These are phyloP conservation scores for Kwoniella sp. DNA, from an alignment of 768 basidiomycete genomes.

Conservation along the genomic window DNA sequence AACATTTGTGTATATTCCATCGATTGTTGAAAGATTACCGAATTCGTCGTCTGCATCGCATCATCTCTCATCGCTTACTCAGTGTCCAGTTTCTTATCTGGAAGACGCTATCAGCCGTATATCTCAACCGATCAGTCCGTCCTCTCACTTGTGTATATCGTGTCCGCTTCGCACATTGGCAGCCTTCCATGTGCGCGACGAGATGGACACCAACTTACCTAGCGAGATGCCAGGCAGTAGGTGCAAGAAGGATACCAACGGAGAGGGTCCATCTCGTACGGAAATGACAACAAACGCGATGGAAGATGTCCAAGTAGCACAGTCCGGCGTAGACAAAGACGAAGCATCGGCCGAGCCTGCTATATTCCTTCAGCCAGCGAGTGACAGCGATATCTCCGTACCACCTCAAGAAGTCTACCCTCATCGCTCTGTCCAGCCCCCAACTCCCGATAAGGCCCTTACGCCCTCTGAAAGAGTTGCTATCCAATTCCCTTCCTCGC, in stretches of 20 bases:
- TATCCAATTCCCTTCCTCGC: slow-evolving; percentile 24
- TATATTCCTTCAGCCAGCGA: no score
- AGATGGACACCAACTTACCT: neutral
- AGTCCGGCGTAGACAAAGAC: neutral
- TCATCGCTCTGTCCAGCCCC: neutral
- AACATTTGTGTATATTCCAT: no score
- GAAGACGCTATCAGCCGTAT: no score
- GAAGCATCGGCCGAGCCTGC: neutral
- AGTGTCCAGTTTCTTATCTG: no score
- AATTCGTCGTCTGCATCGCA: no score
- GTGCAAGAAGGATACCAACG: neutral
- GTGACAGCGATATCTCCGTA: neutral
- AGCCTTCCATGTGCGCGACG: neutral
- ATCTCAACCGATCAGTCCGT: no score
- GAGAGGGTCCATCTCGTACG: neutral
- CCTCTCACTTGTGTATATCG: no score
- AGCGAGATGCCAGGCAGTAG: neutral
- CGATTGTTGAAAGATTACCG: no score
- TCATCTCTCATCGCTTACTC: no score
- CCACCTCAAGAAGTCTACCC: neutral
- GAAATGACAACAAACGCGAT: neutral
- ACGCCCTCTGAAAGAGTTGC: neutral
- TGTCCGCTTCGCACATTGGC: no score
- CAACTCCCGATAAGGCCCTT: neutral
- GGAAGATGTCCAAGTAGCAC: neutral